Percentiles rank a stretch among this genome's conserved stretches.
Evolutionary conservation across 1,284 basidiomycete genomes (phyloP).

Genomic region (Ganoderma multipileum): DNA sequence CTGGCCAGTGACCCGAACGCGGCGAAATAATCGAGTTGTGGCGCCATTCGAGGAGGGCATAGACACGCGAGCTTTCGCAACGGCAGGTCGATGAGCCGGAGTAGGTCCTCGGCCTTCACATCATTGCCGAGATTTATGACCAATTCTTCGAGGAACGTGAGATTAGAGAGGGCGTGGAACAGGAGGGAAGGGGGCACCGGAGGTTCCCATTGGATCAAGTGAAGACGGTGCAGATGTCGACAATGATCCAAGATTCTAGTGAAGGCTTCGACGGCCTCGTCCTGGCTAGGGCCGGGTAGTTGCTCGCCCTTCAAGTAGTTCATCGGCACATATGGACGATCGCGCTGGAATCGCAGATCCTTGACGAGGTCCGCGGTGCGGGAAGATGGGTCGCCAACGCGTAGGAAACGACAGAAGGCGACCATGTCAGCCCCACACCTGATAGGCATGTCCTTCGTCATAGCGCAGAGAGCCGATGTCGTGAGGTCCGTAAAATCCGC

Average conservation of each 20-base stretch:
- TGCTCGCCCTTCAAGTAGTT: background rate
- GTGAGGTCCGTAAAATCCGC: background rate
- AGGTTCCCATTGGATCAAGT: background rate
- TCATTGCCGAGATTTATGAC: background rate
- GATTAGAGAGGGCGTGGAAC: background rate
- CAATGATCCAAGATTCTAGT: background rate
- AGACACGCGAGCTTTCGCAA: background rate
- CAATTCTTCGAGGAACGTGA: background rate
- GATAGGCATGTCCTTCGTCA: background rate
- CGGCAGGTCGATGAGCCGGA: background rate
- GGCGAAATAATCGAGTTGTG: background rate
- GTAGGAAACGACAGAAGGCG: slow-evolving; percentile 1
- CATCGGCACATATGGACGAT: background rate
- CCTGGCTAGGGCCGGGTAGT: background rate
- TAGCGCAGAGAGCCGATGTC: background rate
- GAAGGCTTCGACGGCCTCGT: background rate
- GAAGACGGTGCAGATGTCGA: background rate
- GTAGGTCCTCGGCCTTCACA: background rate
- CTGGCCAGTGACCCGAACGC: background rate
- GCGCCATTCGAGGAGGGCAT: background rate
- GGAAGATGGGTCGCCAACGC: background rate
- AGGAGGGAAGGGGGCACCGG: background rate
- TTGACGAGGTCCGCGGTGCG: background rate
- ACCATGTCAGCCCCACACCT: background rate
- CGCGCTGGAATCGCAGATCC: background rate